A percentile compares a stretch with the other conserved stretches of the same genome.
These are phyloP conservation scores for Candida chauliodis DNA, from an alignment of 805 yeast species.

Conservation along the genomic window DNA sequence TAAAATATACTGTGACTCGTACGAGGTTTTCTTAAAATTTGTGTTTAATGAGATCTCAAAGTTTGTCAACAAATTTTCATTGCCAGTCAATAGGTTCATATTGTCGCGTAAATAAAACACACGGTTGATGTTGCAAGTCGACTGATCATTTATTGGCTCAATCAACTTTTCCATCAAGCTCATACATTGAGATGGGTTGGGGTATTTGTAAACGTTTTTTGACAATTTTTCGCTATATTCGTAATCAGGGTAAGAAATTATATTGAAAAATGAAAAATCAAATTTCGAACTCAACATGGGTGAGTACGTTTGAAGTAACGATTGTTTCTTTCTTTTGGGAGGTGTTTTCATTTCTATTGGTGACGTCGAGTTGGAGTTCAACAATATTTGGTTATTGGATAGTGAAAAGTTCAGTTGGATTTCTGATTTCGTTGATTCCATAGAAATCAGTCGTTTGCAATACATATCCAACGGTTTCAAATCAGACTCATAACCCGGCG, in stretches of 20 bases:
- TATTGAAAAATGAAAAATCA: slow-evolving; percentile 8
- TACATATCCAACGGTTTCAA: not conserved
- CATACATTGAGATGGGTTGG: slow-evolving; percentile 5
- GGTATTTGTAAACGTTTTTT: not conserved
- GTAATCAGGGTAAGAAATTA: slow-evolving; percentile 7
- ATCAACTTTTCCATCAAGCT: slow-evolving; percentile 7
- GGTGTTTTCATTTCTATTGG: slow-evolving; percentile 3
- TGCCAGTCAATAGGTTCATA: not conserved
- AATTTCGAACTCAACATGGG: not conserved
- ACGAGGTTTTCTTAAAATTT: slow-evolving; percentile 9
- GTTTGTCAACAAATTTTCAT: not conserved
- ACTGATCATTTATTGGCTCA: slow-evolving; percentile 5
- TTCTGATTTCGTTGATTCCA: slow-evolving; percentile 2
- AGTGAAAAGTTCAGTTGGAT: slow-evolving; percentile 1
- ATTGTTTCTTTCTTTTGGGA: slow-evolving; percentile 1
- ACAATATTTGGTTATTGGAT: not conserved
- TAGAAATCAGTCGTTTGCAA: slow-evolving; percentile 1
- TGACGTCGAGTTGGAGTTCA: slow-evolving; percentile 3
- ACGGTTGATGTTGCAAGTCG: slow-evolving; percentile 7
- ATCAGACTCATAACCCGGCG: no score
- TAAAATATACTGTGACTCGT: slow-evolving; percentile 10
- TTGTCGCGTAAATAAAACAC: slow-evolving; percentile 5
- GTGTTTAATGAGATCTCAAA: slow-evolving; percentile 8
- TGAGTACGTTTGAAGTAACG: not conserved
- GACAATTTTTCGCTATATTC: slow-evolving; percentile 3